Conservation (phyloP, 2,329 filamentous ascomycete species). For the Exophiala alcalophila region DNA sequence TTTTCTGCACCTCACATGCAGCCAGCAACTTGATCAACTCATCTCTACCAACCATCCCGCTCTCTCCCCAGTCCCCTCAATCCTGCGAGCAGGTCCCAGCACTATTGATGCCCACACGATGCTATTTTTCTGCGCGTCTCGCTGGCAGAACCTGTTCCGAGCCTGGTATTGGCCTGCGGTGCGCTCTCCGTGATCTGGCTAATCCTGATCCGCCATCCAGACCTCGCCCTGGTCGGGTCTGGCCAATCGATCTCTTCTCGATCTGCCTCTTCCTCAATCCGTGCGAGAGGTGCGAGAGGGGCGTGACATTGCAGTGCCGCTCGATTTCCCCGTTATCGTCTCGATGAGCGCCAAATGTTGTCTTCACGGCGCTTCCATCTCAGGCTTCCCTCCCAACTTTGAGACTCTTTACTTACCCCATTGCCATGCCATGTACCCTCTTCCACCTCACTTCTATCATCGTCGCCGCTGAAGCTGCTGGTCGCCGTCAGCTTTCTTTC, state of each 20-base stretch:
- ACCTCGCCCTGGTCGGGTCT: slow-evolving; percentile 4
- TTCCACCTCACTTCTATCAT: slow-evolving; percentile 9
- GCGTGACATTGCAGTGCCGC: slow-evolving; percentile 20
- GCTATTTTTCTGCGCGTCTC: slow-evolving; percentile 22
- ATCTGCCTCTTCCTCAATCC: too few relatives aligned
- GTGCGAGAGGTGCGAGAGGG: slow-evolving; percentile 14
- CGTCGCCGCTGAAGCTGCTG: slow-evolving; percentile 27
- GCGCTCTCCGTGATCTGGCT: slow-evolving; percentile 2
- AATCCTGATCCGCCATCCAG: slow-evolving; percentile 5
- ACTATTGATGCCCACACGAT: slow-evolving; percentile 17
- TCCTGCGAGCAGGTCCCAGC: slow-evolving; percentile 20
- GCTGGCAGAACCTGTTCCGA: slow-evolving; percentile 10
- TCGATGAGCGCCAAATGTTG: slow-evolving; percentile 18
- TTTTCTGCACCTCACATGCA: neutral
- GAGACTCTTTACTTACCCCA: slow-evolving; percentile 16
- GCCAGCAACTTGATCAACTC: too few relatives aligned
- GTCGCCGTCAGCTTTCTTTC: slow-evolving; percentile 25
- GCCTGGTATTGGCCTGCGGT: slow-evolving; percentile 16
- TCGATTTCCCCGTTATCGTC: slow-evolving; percentile 8
- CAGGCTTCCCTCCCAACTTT: slow-evolving; percentile 7
- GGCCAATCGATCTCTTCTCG: slow-evolving; percentile 18
- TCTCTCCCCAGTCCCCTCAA: slow-evolving; percentile 9
- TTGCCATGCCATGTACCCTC: slow-evolving; percentile 11
- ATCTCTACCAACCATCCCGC: slow-evolving; percentile 17
- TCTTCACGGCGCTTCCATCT: slow-evolving; percentile 22